These are phyloP conservation scores for Solanum paucissectum DNA, from an alignment of 257 asterid genomes.

Conservation along the genomic window DNA sequence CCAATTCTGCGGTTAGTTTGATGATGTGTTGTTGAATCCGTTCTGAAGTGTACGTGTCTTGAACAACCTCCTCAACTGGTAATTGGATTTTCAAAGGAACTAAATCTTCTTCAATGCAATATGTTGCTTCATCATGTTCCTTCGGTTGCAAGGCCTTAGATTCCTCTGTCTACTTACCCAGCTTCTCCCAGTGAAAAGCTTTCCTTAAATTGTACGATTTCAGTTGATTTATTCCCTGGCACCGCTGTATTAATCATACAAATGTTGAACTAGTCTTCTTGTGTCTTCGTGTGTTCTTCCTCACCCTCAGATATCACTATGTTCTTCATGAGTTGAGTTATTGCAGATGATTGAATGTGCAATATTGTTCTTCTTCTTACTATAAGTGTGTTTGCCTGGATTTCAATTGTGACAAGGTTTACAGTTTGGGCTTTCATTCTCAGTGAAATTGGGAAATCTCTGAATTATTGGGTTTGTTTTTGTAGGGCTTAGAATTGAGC, in stretches of 20 bases:
- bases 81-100: too few species aligned
- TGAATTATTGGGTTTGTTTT: neutral
- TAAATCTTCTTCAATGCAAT: neutral
- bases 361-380: neutral
- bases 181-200: neutral
- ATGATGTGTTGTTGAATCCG: too few species aligned
- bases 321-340: neutral
- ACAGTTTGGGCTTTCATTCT: neutral
- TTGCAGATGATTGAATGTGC: neutral
- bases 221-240: neutral
- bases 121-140: neutral
- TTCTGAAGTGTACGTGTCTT: too few species aligned
- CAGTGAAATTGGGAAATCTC: neutral
- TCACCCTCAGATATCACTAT: neutral
- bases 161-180: neutral
- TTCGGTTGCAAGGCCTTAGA: neutral
- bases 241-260: neutral
- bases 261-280: neutral
- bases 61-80: too few species aligned
- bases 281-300: neutral
- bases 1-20: too few species aligned
- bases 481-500: neutral
- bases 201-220: neutral
- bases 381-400: neutral
- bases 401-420: neutral